phyloP scores from a whole-genome alignment of 2,329 filamentous ascomycete genomes.

The Colletotrichum agaves region DNA sequence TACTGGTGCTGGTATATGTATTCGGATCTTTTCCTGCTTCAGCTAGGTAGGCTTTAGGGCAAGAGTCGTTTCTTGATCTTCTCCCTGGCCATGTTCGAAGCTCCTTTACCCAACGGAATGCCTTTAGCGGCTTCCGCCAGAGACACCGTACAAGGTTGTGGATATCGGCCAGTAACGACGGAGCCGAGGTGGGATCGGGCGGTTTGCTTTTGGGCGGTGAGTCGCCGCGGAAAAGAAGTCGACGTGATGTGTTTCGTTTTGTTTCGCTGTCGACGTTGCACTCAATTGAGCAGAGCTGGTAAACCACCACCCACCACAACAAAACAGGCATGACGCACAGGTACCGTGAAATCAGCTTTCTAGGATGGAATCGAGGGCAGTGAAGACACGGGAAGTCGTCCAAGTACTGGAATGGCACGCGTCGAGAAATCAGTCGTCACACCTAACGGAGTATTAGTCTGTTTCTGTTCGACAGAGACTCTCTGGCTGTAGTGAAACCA shows the following conservation, averaged over 20 bases:
- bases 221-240: constrained; percentile 5
- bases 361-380: background rate
- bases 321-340: background rate
- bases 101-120: constrained; percentile 9
- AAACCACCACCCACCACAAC: background rate
- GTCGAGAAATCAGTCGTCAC: background rate
- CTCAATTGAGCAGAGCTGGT: background rate
- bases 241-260: constrained; percentile 1
- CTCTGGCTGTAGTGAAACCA: no score
- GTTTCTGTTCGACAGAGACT: no score
- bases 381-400: no score
- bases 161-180: background rate
- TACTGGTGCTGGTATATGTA: background rate
- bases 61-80: constrained; percentile 16
- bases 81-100: background rate
- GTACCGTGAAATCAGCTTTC: background rate
- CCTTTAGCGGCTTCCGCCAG: background rate
- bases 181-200: constrained; percentile 18
- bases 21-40: background rate
- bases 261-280: constrained; percentile 9
- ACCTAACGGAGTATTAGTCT: no score
- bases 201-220: constrained; percentile 6
- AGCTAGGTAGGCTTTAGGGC: background rate
- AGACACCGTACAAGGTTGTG: constrained; percentile 10
- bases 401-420: constrained; percentile 1